Evolutionary conservation across 495 filamentous ascomycete genomes (phyloP).

Genomic region (Hypoxylon cercidicola): DNA sequence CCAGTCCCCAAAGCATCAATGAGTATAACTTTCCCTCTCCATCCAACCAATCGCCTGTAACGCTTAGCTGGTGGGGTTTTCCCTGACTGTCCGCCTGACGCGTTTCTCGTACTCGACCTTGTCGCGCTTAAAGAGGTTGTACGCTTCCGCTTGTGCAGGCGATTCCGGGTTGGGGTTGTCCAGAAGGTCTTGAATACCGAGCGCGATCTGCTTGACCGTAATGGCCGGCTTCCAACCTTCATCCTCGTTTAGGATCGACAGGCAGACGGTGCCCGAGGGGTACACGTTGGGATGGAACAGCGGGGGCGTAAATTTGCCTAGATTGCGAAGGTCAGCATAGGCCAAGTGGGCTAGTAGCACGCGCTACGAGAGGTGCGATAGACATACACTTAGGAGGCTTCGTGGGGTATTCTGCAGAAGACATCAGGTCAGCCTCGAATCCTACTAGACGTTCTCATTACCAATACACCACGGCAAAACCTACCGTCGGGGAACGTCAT

Average conservation of each 20-base stretch:
- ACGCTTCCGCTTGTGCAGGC: conserved; percentile 96
- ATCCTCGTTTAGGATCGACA: conserved; percentile 98
- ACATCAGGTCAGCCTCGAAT: conserved; percentile 40
- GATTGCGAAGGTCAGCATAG: conserved; percentile 23
- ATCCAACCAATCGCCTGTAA: not conserved
- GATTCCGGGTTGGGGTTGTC: conserved; percentile 98
- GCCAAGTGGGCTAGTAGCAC: conserved; percentile 37
- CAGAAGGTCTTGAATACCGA: conserved; percentile 94
- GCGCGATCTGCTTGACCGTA: conserved; percentile 95
- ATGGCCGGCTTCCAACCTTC: conserved; percentile 99
- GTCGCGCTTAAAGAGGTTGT: conserved; percentile 96
- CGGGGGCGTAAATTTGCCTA: conserved; percentile 96
- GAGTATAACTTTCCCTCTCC: conserved; percentile 25
- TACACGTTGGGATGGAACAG: conserved; percentile 99
- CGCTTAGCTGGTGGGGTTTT: conserved; percentile 76
- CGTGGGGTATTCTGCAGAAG: conserved; percentile 87
- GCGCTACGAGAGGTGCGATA: not conserved
- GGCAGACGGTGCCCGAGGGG: conserved; percentile 95
- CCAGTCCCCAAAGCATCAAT: conserved; percentile 39
- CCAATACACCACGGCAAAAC: conserved; percentile 43
- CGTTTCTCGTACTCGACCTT: conserved; percentile 85
- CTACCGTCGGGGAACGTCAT: conserved; percentile 94
- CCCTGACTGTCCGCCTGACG: conserved; percentile 84
- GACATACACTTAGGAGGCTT: conserved; percentile 96
- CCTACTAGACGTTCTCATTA: conserved; percentile 7